These are phyloP conservation scores for Acmispon strigosus DNA, from an alignment of 306 rosid genomes.

Conservation along the genomic window DNA sequence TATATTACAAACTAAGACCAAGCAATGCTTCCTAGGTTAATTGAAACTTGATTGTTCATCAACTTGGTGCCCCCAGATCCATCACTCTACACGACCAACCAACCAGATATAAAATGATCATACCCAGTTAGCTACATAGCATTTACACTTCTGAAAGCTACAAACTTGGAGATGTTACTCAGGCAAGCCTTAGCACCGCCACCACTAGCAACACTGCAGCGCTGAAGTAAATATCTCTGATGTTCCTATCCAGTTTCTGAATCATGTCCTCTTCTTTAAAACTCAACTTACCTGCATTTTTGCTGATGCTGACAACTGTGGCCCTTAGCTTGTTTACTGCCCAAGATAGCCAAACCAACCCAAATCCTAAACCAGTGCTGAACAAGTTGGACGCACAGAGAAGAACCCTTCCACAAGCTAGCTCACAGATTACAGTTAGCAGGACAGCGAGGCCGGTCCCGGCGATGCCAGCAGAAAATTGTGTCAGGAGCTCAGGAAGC, in stretches of 20 bases:
- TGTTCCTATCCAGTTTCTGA: conserved; percentile 48
- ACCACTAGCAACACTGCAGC: conserved; percentile 57
- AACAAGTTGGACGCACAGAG: conserved; percentile 51
- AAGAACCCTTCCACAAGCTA: conserved; percentile 53
- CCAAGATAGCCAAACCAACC: conserved; percentile 80
- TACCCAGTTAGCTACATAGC: conserved; percentile 13
- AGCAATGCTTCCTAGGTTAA: too few relatives aligned
- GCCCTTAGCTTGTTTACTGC: conserved; percentile 58
- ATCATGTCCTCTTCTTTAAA: conserved; percentile 56
- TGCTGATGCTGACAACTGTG: conserved; percentile 42
- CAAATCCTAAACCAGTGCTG: conserved; percentile 57
- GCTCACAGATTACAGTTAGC: conserved; percentile 47
- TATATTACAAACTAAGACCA: too few relatives aligned
- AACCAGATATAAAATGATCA: conserved; percentile 4
- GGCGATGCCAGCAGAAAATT: conserved; percentile 67
- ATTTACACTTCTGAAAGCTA: conserved; percentile 13
- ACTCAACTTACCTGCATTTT: conserved; percentile 46
- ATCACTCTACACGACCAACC: background rate
- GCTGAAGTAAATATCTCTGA: conserved; percentile 52
- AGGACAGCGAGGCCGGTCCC: conserved; percentile 83
- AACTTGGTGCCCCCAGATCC: too few relatives aligned
- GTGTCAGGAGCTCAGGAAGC: conserved; percentile 69
- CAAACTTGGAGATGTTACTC: conserved; percentile 27
- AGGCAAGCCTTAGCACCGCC: conserved; percentile 59
- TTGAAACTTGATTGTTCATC: too few relatives aligned